Evolutionary conservation across 208 protist species (phyloP).

Genomic region (Trypanosoma platydactyli): DNA sequence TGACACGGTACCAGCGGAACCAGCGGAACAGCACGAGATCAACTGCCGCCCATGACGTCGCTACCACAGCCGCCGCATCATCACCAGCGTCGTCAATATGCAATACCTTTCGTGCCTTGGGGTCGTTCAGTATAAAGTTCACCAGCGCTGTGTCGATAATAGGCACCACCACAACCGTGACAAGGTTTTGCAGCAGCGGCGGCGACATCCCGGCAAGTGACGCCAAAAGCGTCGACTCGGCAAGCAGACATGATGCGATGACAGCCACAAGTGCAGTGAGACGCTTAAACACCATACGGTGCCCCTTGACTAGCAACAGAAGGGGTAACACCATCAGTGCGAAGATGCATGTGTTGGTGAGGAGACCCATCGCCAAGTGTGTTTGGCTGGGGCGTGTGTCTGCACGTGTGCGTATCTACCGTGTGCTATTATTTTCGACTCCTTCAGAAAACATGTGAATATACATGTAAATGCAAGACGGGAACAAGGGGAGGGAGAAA

Average conservation of each 20-base stretch:
- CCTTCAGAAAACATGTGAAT: too few relatives aligned
- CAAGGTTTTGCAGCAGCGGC: slow-evolving; percentile 10
- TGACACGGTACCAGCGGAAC: slow-evolving; percentile 72
- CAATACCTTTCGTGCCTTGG: slow-evolving; percentile 52
- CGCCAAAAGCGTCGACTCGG: slow-evolving; percentile 48
- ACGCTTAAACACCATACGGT: slow-evolving; percentile 49
- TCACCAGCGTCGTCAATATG: slow-evolving; percentile 40
- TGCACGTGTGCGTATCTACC: slow-evolving; percentile 2
- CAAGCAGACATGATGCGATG: slow-evolving; percentile 50
- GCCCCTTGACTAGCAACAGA: slow-evolving; percentile 54
- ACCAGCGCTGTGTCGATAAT: slow-evolving; percentile 51
- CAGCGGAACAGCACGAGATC: slow-evolving; percentile 69
- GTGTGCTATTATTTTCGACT: background rate
- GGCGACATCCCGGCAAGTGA: slow-evolving; percentile 9
- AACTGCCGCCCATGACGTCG: slow-evolving; percentile 52
- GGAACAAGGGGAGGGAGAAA: slow-evolving; percentile 4
- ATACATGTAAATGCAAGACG: too few relatives aligned
- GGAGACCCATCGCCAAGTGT: slow-evolving; percentile 48
- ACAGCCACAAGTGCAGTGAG: slow-evolving; percentile 38
- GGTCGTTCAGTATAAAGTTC: slow-evolving; percentile 53
- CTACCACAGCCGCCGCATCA: slow-evolving; percentile 44
- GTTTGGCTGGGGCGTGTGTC: background rate
- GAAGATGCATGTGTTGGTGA: slow-evolving; percentile 72
- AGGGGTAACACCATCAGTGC: slow-evolving; percentile 74
- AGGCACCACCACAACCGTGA: slow-evolving; percentile 41